Base-by-base conservation (phyloP, 179 eudicot species). In the Gypsophila paniculata region DNA sequence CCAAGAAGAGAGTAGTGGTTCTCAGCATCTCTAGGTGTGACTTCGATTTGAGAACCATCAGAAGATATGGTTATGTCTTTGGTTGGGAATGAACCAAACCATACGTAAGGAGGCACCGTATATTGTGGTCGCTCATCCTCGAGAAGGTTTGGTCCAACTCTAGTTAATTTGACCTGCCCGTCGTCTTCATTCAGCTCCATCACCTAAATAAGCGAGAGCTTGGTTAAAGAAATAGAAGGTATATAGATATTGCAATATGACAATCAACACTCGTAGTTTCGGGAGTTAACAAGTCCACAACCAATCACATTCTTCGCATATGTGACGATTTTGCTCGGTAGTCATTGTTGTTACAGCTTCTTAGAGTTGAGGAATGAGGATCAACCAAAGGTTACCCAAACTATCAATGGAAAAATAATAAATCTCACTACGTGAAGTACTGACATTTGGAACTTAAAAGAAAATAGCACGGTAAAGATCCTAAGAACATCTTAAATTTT, bases 1-100 rank as follows among this genome's bases (percentile, higher is more conserved):
- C 96, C 98, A 15, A 90, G 75, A 3, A 92, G 85, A 68, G 91
- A 80, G 78, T 80, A 90, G 71, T 88, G 84, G 18, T 62, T 51
- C 71, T 92, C 96, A 5, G 75, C 69, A 77, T 88, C 86, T 72
- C 86, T 84, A 2, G 87, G 82, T 10, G 86, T 73, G 22, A 68
- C 80, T 74, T 83, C 82, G 58, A 73, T 69, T 8, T 70, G 80
- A 17, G 63, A 59, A 8, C 59, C 73, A 21, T 82, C 86, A 2
- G 73, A 34, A 4, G 81, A 78, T 17, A 88, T 67, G 63, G 57
- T 72, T 44, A 87, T 13, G 69, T 90, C 98, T 22, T 77, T 84
- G 2, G 96, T 76, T 54, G 98, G 91, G 72, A 79, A 88, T 46
- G 96, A 82, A 57, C 98, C 96, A 68, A 92, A 92, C 98, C 98